A percentile compares a stretch with the other conserved stretches of the same genome.
These are phyloP conservation scores for Taxillus chinensis DNA, from an alignment of 164 flowering plant species.

Conservation along the genomic window DNA sequence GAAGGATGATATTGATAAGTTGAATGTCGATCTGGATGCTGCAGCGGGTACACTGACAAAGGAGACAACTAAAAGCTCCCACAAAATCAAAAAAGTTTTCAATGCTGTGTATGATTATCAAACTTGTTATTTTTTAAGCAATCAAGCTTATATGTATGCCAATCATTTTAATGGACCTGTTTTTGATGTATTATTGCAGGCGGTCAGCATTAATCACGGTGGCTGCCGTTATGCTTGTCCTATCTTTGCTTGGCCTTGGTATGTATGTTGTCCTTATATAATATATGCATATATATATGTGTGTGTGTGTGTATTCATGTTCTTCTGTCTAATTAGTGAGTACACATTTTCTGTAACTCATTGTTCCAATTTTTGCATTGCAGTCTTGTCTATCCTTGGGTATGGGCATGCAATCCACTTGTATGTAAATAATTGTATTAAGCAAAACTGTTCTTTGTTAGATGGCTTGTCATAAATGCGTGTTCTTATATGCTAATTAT, in stretches of 20 bases:
- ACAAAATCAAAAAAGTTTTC: slow-evolving; percentile 49
- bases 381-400: slow-evolving; percentile 75
- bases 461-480: not conserved
- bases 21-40: slow-evolving; percentile 44
- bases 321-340: too few relatives aligned
- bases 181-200: slow-evolving; percentile 31
- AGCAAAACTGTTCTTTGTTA: not conserved
- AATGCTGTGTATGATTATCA: slow-evolving; percentile 49
- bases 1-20: slow-evolving; percentile 62
- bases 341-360: too few relatives aligned
- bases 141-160: not conserved
- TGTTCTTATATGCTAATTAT: not conserved
- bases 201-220: slow-evolving; percentile 56
- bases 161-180: slow-evolving; percentile 5
- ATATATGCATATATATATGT: too few relatives aligned
- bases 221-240: slow-evolving; percentile 75
- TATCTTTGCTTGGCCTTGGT: slow-evolving; percentile 63
- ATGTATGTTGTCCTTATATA: slow-evolving; percentile 32
- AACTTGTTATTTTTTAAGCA: not conserved
- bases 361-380: slow-evolving; percentile 11
- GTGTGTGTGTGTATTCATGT: too few relatives aligned
- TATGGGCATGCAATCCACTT: slow-evolving; percentile 59
- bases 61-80: slow-evolving; percentile 59
- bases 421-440: slow-evolving; percentile 29
- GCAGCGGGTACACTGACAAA: slow-evolving; percentile 55